Evolutionary conservation across 176 grass and related monocot genomes (phyloP).

Genomic region (Dactylis glomerata): DNA sequence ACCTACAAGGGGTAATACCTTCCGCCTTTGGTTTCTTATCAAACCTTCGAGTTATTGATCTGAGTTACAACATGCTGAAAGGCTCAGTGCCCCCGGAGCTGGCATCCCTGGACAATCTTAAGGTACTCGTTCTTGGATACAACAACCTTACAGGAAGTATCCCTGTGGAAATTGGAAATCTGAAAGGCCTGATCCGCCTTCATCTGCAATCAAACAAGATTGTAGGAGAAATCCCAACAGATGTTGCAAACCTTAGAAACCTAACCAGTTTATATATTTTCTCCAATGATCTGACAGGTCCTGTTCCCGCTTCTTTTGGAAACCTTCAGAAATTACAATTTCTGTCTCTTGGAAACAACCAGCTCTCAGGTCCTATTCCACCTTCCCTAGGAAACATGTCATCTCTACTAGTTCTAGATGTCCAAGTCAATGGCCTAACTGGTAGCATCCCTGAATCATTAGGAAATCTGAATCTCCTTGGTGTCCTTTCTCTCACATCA

Average conservation of each 20-base stretch:
- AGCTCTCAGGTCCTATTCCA: background rate
- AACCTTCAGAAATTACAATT: background rate
- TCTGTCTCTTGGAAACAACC: background rate
- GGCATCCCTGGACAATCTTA: background rate
- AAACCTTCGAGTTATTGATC: background rate
- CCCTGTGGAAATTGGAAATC: background rate
- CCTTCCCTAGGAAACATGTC: constrained; percentile 5
- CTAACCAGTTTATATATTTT: background rate
- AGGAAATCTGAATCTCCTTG: constrained; percentile 7
- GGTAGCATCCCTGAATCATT: constrained; percentile 9
- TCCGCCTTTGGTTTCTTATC: no score
- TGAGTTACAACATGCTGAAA: background rate
- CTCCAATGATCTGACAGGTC: background rate
- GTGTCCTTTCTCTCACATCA: background rate
- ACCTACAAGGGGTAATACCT: no score
- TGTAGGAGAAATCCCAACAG: background rate
- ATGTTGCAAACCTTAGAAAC: background rate
- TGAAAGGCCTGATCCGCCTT: background rate
- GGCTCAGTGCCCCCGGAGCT: background rate
- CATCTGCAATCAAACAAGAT: background rate
- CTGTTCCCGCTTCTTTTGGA: background rate
- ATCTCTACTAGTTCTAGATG: background rate
- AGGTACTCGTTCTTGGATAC: background rate
- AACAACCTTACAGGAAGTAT: constrained; percentile 15
- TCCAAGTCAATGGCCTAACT: background rate